Base-by-base conservation (phyloP, 768 basidiomycete genomes). In the Lepiota venenata region DNA sequence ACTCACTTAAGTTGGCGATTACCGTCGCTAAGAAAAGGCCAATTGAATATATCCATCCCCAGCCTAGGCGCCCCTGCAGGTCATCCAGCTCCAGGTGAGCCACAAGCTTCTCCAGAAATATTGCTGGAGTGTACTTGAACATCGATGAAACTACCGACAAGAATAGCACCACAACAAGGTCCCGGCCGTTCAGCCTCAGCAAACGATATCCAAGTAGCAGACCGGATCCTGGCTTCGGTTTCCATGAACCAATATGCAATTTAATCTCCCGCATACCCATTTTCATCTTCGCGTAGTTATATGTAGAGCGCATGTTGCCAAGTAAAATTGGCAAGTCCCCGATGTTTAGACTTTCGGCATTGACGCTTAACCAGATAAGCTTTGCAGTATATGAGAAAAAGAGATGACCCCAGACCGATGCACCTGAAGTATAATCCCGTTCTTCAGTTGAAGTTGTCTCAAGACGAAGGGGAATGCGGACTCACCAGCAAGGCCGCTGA, bases 351-450 rank as follows among this genome's bases (percentile, higher is more conserved):
- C 81, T 86, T 52, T 80, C 77, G 1, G 87, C 76, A 2, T 74
- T 76, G 68, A 91, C 83, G 2, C 92, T 93, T 40, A 93, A 83
- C 81, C 85, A 84, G 52, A 95, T 82, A 12, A 97, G 90, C 56
- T 87, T 85, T 0, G 92, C 93, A 35, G 88, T 91, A 66, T 93
- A 94, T 14, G 84, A 84, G 68, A 97, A 97, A 15, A 93, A 69
- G 5, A 97, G 68, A 47, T 74, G 71, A 51, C 79, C 81, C 75
- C 78, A 82, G 0, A 78, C 71, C 3, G 84, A 85, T 18, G 83
- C 76, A 53, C 76, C 85, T 78, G 62, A 55, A 35, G 54, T 37
- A 6, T n/a, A 18, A 25, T 12, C 16, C 21, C n/a, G 27, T 36
- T 7, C n/a, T 18, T 50, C 57, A 14, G 38, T 27, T n/a, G 32